Evolutionary conservation across 2,329 filamentous ascomycete species (phyloP).

Genomic region (Monilinia fructicola): DNA sequence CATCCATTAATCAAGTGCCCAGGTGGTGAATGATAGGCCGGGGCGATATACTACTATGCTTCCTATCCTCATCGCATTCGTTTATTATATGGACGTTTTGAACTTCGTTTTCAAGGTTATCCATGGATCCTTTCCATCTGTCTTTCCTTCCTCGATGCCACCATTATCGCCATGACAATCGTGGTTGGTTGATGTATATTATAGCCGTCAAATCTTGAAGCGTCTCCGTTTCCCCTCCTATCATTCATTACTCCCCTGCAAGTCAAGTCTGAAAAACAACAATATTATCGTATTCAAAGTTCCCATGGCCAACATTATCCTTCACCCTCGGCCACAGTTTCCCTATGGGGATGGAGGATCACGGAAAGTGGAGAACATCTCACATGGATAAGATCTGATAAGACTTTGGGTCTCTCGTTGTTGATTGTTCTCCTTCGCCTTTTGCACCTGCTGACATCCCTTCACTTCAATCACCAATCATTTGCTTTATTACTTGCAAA

Average conservation of each 20-base stretch:
- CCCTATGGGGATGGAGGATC: background rate
- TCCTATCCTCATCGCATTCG: too few species aligned
- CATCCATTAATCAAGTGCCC: too few species aligned
- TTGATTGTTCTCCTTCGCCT: background rate
- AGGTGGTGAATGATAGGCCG: too few species aligned
- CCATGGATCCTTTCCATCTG: too few species aligned
- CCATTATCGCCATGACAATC: too few species aligned
- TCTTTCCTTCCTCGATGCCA: too few species aligned
- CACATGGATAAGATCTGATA: constrained; percentile 15
- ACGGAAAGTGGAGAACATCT: background rate
- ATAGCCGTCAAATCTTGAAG: too few species aligned
- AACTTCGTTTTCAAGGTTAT: too few species aligned
- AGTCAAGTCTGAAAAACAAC: background rate
- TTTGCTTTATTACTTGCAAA: background rate
- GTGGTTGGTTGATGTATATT: too few species aligned
- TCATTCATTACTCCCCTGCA: background rate
- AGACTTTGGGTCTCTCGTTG: background rate
- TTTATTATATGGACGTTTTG: too few species aligned
- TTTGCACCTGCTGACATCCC: background rate
- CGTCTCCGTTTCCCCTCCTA: too few species aligned
- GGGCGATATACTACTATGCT: too few species aligned
- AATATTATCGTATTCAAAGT: background rate
- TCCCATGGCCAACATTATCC: background rate
- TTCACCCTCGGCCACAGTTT: background rate
- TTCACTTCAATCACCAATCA: background rate